Evolutionary conservation across 805 yeast species (phyloP), one percentile per base, ranked within the genome.

Genomic region (Wickerhamiella lipophila): DNA sequence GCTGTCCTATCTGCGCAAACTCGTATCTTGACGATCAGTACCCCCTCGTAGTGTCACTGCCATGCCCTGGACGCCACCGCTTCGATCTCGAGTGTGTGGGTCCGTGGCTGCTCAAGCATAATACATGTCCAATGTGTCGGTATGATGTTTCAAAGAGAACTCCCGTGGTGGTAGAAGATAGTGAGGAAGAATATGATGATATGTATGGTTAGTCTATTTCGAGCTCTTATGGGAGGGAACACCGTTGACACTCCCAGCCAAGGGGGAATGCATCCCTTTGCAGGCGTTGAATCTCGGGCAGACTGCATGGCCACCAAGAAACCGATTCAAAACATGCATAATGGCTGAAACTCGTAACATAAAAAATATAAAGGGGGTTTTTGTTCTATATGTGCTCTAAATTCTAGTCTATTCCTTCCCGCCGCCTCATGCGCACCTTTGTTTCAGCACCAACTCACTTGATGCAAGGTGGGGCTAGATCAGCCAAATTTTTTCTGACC

Each of bases 31-130:
- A 78, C 29, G 94, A 86, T 60, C 68, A 77, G 42, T 79, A 81
- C 58, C 95, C 96, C 2, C 67, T 88, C 43, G 78, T 88, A 11
- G 95, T 86, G 15, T 69, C 73, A 55, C 69, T 88, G 22, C 81
- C 80, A 2, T 88, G 97, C 64, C 69, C 71, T 35, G 60, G 66
- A 6, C 72, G 69, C 32, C 97, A 88, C 63, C 72, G 72, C 38
- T 88, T 83, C 64, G 97, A 88, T 61, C 68, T 87, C 54, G 96
- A 89, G 56, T 88, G 96, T 62, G 78, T 89, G 34, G 81, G 82
- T 0, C 92, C 94, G 0, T 88, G 97, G 97, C 69, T 89, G 47
- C 75, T 77, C 53, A 68, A 78, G 43, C 61, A 64, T 49, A 54
- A 68, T 9, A 67, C 69, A 3, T 88, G 97, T 60, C 97, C 97